Evolutionary conservation across 305 asterid genomes (phyloP), one percentile per base, ranked within the genome.

Genomic region (Lippia alba): DNA sequence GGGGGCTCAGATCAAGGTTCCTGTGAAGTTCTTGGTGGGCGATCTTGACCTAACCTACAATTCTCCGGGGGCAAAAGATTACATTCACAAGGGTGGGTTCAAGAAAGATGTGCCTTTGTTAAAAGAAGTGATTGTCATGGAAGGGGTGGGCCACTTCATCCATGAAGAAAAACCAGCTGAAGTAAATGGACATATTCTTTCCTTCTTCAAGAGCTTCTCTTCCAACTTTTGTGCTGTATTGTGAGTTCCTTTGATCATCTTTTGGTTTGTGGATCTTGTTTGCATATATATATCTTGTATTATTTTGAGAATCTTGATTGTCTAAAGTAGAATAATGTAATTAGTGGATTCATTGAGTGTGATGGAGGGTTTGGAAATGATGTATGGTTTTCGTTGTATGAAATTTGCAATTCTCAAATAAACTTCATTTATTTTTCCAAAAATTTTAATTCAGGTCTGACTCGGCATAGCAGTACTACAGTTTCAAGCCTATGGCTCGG

Each of bases 1-100:
- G 0, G 88, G 85, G 39, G 66, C 74, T 17, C 78, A 79, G 51
- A 44, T 89, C 41, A 73, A 59, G 46, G 89, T 89, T 0, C 90
- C 94, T 19, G 85, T 80, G 57, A 89, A 91, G 79, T 87, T 89
- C 69, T 61, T 87, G 0, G 89, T 89, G 6, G 97, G 97, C 11
- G 91, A 91, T 50, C 61, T 80, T 4, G 96, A 89, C 77, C 69
- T 86, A 8, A 82, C 92, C 36, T 91, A 89, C 61, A 78, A 82
- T 57, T 61, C 85, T 6, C 84, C 86, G 2, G 91, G 90, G 4
- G 17, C 80, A 9, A 81, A 86, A 73, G 86, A 78, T 8, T 91
- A 84, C 48, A 74, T 91, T 58, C 79, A 89, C 76, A 89, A 84
- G 30, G 96, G 92, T 4, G 92, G 95, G 56, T 67, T 89, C 16